Evolutionary conservation across 768 basidiomycete species (phyloP).

Genomic region (Boletus subparvulus): DNA sequence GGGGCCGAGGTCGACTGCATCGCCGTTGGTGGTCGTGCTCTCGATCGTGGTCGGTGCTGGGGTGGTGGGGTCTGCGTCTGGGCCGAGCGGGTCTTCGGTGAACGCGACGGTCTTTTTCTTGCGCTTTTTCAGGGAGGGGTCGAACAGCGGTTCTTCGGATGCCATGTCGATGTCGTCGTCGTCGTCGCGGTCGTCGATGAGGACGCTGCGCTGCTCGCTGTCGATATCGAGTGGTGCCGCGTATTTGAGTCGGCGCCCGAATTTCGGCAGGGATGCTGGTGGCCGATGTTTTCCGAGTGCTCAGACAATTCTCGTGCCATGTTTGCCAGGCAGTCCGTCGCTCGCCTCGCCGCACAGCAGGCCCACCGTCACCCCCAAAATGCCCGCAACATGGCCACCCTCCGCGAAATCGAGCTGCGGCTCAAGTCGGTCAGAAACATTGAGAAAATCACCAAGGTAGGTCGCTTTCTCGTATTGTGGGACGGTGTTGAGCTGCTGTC

Average conservation of each 20-base stretch:
- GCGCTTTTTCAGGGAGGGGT: constrained; percentile 80
- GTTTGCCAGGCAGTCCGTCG: constrained; percentile 51
- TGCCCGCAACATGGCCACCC: constrained; percentile 92
- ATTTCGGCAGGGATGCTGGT: constrained; percentile 17
- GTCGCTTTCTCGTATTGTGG: constrained; percentile 18
- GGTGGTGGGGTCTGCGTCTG: constrained; percentile 78
- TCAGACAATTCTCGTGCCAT: constrained; percentile 27
- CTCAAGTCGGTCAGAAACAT: constrained; percentile 96
- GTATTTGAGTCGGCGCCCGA: constrained; percentile 21
- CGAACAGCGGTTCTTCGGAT: constrained; percentile 75
- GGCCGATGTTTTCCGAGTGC: constrained; percentile 38
- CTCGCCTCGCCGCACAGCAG: constrained; percentile 43
- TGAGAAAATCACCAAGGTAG: constrained; percentile 98
- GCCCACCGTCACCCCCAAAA: constrained; percentile 39
- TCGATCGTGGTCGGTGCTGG: constrained; percentile 77
- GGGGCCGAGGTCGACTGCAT: constrained; percentile 74
- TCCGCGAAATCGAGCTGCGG: constrained; percentile 95
- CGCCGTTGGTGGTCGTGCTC: constrained; percentile 64
- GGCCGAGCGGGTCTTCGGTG: constrained; percentile 78
- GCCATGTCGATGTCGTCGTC: constrained; percentile 40
- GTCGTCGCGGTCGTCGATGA: constrained; percentile 23
- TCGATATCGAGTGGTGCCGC: constrained; percentile 26
- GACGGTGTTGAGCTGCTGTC: constrained; percentile 3
- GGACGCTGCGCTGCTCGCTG: constrained; percentile 6
- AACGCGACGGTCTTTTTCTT: constrained; percentile 89